Evolutionary conservation across 164 flowering plant species (phyloP).

Genomic region (Magnolia changhungtana): DNA sequence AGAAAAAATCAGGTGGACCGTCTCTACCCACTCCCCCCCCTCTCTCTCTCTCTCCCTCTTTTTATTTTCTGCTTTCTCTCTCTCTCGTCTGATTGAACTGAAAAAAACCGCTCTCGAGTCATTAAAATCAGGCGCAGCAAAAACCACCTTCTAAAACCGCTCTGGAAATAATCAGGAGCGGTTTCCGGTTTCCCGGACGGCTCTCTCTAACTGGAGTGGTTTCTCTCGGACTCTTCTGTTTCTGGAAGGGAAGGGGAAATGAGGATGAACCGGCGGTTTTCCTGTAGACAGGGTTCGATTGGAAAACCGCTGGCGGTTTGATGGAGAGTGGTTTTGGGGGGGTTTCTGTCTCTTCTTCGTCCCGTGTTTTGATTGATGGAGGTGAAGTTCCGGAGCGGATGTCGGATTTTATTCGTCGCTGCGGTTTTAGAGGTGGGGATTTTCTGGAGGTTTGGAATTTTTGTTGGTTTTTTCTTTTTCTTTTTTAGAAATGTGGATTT

Average conservation of each 20-base stretch:
- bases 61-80: not conserved
- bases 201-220: not conserved
- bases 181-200: not conserved
- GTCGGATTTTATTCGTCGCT: slow-evolving; percentile 12
- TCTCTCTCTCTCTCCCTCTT: not conserved
- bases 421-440: slow-evolving; percentile 11
- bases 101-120: not conserved
- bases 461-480: not conserved
- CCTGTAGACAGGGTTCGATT: slow-evolving; percentile 32
- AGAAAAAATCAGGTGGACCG: not conserved
- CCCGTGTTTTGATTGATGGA: slow-evolving; percentile 40
- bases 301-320: slow-evolving; percentile 43
- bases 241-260: slow-evolving; percentile 20
- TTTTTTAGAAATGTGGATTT: not conserved
- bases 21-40: not conserved
- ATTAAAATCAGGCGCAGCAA: not conserved
- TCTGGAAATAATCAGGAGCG: not conserved
- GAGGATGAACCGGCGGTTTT: slow-evolving; percentile 30
- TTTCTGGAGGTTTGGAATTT: not conserved
- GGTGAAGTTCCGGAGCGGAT: slow-evolving; percentile 33
- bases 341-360: not conserved
- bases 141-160: not conserved
- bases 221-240: not conserved
- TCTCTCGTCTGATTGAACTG: not conserved
- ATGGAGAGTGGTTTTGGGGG: slow-evolving; percentile 37